Evolutionary conservation across 2,329 filamentous ascomycete species (phyloP), one percentile per base, ranked within the genome.

Genomic region (Talaromyces albobiverticillius): DNA sequence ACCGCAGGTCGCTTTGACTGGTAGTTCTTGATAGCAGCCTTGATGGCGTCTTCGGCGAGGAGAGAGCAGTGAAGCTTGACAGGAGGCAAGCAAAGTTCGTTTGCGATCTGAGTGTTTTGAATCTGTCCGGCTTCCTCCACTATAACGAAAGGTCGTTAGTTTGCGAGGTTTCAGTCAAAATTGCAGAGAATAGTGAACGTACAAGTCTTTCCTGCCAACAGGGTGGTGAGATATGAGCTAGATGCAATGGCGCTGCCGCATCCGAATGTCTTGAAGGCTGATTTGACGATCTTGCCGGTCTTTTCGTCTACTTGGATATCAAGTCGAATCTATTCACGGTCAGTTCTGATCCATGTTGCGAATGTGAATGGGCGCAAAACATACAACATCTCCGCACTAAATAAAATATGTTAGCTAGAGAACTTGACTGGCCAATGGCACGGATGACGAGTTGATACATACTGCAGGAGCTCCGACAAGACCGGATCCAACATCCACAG

Each of bases 261-360:
- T 49, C 92, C 92, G 69, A 96, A 96, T 0, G 92, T 96, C 85
- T 96, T 96, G 84, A 96, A 96, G 76, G 95, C 94, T 71, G 95
- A 92, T 65, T 96, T 93, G 64, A 86, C 86, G 70, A 96, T 96
- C 63, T 86, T 93, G 72, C 94, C 89, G 66, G 85, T 90, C 64
- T 87, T 81, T 60, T 89, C 89, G 75, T 96, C 91, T 65, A 96
- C 92, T 56, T 90, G 87, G 75, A 95, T 95, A 78, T 95, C 89
- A 31, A 95, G 82, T 75, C 94, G 94, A 88, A 95, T 95, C 53
- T 55, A 7, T 2, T 31, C n/a, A n/a, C n/a, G 13, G 48, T 34
- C 34, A 53, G 51, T 10, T 22, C 6, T n/a, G 14, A 13, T 10
- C 2, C 16, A 29, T 16, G n/a, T 34, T 34, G 4, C 2, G 38